Base-by-base conservation (phyloP, 805 yeast genomes). In the Schizosaccharomyces cryophilus region DNA sequence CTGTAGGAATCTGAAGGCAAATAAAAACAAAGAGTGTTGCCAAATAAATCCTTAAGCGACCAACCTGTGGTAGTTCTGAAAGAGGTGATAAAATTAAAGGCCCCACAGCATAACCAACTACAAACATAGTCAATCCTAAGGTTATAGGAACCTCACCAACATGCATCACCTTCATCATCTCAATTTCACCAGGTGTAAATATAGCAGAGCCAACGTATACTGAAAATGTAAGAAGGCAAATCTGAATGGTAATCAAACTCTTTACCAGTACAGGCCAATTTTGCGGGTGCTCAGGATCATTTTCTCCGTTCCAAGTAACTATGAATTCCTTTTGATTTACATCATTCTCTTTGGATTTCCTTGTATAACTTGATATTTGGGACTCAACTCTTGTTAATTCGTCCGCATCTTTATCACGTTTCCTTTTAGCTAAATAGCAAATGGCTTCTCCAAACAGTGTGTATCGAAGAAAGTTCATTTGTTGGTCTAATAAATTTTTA, bases 41-140 rank as follows among this genome's bases (percentile, higher is more conserved):
- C 42, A 75, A 70, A 65, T 81, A 81, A 58, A 80, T 72, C 60
- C 73, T 70, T 61, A 76, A 77, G 64, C 85, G 72, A 15, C 85
- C 85, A 59, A 78, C 66, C 3, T 69, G 67, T 2, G 80, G 77
- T 59, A 78, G 73, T 67, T 81, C 85, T 15, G 82, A 76, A 63
- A 81, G 64, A 3, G 85, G 85, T 0, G 83, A 77, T 61, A 80
- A 77, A 1, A 80, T 64, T 72, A 81, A 71, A 1, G 84, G 84
- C 1, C 84, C 84, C 4, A 80, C 60, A 61, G 82, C 85, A 66
- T 81, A 80, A 9, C 84, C 85, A 35, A 80, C 65, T 6, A 81
- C 81, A 64, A 77, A 82, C 47, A 80, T 64, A 0, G 82, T 70
- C 65, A 82, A 71, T 2, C 82, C 80, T 42, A 82, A 70, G 0